phyloP scores from a whole-genome alignment of 495 filamentous ascomycete genomes.

The Xeromyces bisporus region DNA sequence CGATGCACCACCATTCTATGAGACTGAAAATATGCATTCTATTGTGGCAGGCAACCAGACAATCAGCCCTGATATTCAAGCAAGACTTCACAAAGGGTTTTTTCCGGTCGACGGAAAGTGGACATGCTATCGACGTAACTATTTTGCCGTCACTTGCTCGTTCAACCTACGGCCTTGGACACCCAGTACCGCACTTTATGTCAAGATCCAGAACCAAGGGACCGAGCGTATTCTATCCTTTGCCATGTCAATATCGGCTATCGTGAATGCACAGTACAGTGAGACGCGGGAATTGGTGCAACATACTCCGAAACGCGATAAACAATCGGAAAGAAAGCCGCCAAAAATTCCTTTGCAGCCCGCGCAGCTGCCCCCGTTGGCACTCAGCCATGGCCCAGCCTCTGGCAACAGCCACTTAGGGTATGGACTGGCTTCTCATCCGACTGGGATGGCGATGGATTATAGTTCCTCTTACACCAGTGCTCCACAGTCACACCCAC shows the following conservation, averaged over 20 bases:
- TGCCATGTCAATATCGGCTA: conserved; percentile 71
- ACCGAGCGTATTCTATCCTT: conserved; percentile 46
- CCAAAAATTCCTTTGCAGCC: conserved; percentile 53
- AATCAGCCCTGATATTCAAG: conserved; percentile 61
- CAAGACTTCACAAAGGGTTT: conserved; percentile 84
- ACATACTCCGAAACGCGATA: conserved; percentile 90
- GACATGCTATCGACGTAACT: conserved; percentile 94
- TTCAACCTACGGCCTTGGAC: conserved; percentile 43
- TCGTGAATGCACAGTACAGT: conserved; percentile 59
- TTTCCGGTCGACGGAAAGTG: conserved; percentile 74
- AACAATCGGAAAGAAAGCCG: conserved; percentile 70
- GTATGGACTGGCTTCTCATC: conserved; percentile 17
- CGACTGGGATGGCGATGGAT: conserved; percentile 17
- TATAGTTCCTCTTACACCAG: conserved; percentile 22
- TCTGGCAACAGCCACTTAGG: conserved; percentile 12
- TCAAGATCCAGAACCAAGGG: conserved; percentile 33
- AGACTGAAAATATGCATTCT: conserved; percentile 38
- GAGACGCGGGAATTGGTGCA: conserved; percentile 81
- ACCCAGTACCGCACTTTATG: conserved; percentile 29
- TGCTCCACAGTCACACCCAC: conserved; percentile 23
- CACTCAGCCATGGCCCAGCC: conserved; percentile 12
- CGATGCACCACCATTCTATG: conserved; percentile 38
- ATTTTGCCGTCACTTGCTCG: conserved; percentile 76
- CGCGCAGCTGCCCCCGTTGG: conserved; percentile 36
- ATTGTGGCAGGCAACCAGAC: conserved; percentile 43